Evolutionary conservation across 441 rosid genomes (phyloP).

Genomic region (Syzygium malaccense): DNA sequence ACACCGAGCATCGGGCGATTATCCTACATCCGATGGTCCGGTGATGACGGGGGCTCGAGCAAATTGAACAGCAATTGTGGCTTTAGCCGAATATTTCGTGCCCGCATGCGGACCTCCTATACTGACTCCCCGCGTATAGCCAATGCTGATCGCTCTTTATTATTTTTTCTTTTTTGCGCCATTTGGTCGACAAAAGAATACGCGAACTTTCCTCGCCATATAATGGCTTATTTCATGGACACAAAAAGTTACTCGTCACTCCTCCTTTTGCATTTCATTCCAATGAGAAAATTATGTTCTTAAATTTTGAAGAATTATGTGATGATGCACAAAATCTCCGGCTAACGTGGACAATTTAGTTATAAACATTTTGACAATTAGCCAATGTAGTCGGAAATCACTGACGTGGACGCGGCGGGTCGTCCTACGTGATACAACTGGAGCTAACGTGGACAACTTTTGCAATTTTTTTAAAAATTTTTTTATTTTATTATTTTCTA

Average conservation of each 20-base stretch:
- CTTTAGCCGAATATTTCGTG: not conserved
- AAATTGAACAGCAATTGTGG: not conserved
- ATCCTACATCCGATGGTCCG: not conserved
- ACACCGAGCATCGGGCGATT: not conserved
- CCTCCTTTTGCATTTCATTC: no score
- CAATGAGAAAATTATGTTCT: no score
- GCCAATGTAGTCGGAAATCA: not conserved
- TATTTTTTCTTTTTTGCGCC: no score
- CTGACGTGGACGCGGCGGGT: rapidly evolving
- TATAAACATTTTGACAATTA: not conserved
- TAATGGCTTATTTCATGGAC: no score
- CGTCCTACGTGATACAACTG: rapidly evolving
- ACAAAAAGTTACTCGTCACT: no score
- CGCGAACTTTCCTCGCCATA: no score
- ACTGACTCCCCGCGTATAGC: no score
- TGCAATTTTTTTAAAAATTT: not conserved
- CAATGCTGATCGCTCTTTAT: no score
- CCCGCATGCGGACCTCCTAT: not conserved
- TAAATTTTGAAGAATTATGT: no score
- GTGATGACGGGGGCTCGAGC: not conserved
- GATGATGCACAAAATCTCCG: no score
- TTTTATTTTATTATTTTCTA: not conserved
- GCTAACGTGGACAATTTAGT: not conserved
- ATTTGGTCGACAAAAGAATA: no score
- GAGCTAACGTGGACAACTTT: rapidly evolving